phyloP scores from a whole-genome alignment of 2,329 filamentous ascomycete genomes.

The Davidsoniella virescens region DNA sequence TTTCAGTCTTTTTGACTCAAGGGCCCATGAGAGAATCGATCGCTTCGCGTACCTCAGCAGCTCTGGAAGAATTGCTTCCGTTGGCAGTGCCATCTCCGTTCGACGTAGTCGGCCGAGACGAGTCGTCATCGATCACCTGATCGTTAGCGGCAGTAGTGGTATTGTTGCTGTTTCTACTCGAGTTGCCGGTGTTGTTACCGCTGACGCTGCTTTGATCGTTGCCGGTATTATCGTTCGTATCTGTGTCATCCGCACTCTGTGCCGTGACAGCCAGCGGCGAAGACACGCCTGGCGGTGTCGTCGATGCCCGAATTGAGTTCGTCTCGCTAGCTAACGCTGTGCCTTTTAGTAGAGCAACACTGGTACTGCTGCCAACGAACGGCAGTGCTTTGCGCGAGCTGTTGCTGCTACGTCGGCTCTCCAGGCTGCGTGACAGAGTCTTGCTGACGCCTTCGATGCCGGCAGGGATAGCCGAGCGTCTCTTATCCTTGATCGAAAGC shows the following conservation, averaged over 20 bases:
- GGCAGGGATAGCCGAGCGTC: constrained; percentile 29
- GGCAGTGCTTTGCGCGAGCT: constrained; percentile 62
- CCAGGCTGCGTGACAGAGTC: constrained; percentile 71
- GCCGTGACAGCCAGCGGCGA: constrained; percentile 5
- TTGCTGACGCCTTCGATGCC: constrained; percentile 60
- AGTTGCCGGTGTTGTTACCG: no score
- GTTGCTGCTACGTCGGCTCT: constrained; percentile 78
- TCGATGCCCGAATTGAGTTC: constrained; percentile 36
- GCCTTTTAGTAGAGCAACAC: constrained; percentile 28
- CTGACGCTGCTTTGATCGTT: no score
- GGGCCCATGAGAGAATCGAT: constrained; percentile 37
- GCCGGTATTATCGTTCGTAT: background rate
- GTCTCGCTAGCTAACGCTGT: constrained; percentile 41
- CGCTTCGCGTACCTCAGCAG: constrained; percentile 1
- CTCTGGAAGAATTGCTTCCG: background rate
- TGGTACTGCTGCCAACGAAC: constrained; percentile 29
- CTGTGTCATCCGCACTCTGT: background rate
- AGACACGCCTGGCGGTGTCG: constrained; percentile 17
- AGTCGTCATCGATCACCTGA: background rate
- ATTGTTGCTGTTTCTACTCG: background rate
- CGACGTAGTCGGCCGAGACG: background rate
- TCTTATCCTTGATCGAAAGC: constrained; percentile 23
- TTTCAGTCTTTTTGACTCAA: constrained; percentile 16
- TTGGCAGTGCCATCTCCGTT: background rate
- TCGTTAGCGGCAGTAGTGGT: no score